These are phyloP conservation scores for Cerioporus squamosus DNA, from an alignment of 1,284 basidiomycete genomes.

Conservation along the genomic window DNA sequence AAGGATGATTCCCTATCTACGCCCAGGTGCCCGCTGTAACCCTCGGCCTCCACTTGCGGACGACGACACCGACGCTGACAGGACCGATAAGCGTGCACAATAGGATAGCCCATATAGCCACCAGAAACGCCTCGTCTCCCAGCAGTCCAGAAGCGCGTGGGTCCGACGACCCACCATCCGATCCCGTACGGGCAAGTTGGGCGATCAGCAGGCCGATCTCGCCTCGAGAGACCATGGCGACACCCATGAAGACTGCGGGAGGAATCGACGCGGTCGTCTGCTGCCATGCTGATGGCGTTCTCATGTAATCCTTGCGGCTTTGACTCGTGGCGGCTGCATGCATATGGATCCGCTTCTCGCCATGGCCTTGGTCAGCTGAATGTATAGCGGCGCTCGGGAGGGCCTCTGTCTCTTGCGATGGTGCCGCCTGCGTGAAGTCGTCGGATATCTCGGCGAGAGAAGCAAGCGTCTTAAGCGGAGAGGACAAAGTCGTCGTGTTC, in stretches of 20 bases:
- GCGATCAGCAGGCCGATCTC: slow-evolving; percentile 54
- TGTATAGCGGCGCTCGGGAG: too few species aligned
- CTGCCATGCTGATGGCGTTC: neutral
- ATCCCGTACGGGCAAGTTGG: slow-evolving; percentile 27
- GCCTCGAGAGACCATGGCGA: slow-evolving; percentile 54
- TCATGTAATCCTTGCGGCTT: neutral
- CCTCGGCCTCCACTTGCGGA: slow-evolving; percentile 22
- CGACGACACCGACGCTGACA: slow-evolving; percentile 39
- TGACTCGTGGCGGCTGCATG: neutral
- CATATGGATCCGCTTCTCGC: neutral
- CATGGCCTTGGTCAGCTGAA: too few species aligned
- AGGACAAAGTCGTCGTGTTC: too few species aligned
- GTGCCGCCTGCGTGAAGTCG: too few species aligned
- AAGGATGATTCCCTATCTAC: neutral
- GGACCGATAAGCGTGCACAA: slow-evolving; percentile 54
- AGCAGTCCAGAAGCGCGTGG: slow-evolving; percentile 29
- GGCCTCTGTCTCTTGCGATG: too few species aligned
- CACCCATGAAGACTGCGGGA: slow-evolving; percentile 34
- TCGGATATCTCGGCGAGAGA: too few species aligned
- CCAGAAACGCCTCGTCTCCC: slow-evolving; percentile 44
- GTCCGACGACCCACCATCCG: slow-evolving; percentile 1
- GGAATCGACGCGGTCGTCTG: slow-evolving; percentile 7
- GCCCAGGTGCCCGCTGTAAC: slow-evolving; percentile 23
- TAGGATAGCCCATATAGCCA: slow-evolving; percentile 54
- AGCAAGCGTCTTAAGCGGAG: too few species aligned